Conservation (phyloP, 306 rosid genomes). For the Fragaria nilgerrensis region DNA sequence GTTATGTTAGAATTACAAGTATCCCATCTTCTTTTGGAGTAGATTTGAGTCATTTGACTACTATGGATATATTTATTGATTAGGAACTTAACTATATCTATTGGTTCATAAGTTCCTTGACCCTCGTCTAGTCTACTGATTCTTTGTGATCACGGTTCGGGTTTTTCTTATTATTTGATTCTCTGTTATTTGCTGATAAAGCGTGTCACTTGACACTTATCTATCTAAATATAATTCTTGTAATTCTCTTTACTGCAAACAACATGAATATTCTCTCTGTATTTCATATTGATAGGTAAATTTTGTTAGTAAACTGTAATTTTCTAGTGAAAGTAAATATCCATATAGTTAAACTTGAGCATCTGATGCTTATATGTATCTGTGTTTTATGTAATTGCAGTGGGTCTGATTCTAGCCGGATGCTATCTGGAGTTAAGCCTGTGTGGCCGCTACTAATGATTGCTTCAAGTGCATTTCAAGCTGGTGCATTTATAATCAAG, state of each 20-base stretch:
- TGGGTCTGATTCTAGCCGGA: slow-evolving; percentile 74
- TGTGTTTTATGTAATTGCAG: slow-evolving; percentile 43
- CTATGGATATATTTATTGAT: background rate
- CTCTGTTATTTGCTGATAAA: background rate
- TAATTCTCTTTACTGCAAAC: background rate
- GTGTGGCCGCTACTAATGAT: slow-evolving; percentile 84
- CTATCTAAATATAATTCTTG: background rate
- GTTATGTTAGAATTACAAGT: background rate
- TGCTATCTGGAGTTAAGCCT: slow-evolving; percentile 73
- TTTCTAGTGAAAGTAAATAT: background rate
- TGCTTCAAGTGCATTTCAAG: slow-evolving; percentile 81
- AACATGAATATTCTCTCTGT: background rate
- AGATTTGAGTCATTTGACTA: background rate
- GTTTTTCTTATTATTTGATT: background rate
- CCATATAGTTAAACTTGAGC: background rate
- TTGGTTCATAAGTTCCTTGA: background rate
- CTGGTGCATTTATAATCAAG: slow-evolving; percentile 89
- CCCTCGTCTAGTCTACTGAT: background rate
- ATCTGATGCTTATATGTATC: slow-evolving; percentile 27
- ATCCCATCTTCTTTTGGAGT: background rate
- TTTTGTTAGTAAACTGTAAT: background rate
- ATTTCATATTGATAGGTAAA: too few species aligned
- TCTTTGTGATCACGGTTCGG: background rate
- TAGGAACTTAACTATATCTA: background rate
- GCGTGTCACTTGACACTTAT: background rate